Evolutionary conservation across 805 yeast species (phyloP).

Genomic region (Naumovozyma baii): DNA sequence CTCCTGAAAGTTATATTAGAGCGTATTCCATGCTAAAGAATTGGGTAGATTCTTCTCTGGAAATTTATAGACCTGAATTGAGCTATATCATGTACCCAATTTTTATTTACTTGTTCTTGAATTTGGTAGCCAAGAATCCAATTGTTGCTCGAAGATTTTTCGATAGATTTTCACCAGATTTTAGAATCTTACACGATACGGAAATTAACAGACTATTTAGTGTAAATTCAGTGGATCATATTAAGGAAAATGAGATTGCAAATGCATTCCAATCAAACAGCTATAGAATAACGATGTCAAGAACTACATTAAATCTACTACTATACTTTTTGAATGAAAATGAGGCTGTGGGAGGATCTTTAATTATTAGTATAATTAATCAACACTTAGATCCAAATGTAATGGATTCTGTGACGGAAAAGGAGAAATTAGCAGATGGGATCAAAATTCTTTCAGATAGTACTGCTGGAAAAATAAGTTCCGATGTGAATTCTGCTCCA

Average conservation of each 20-base stretch:
- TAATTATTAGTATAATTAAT: constrained; percentile 76
- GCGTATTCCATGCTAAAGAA: constrained; percentile 73
- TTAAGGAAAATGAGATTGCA: constrained; percentile 75
- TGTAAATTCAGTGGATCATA: constrained; percentile 68
- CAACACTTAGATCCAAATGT: constrained; percentile 55
- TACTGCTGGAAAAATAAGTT: constrained; percentile 28
- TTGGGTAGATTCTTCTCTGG: constrained; percentile 89
- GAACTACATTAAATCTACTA: constrained; percentile 75
- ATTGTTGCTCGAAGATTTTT: constrained; percentile 64
- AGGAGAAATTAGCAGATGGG: constrained; percentile 27
- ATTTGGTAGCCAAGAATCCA: constrained; percentile 57
- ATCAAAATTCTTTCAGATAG: constrained; percentile 17
- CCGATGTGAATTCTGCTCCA: constrained; percentile 31
- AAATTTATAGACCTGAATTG: constrained; percentile 82
- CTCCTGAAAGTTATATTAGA: constrained; percentile 61
- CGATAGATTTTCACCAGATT: constrained; percentile 65
- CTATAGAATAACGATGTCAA: constrained; percentile 66
- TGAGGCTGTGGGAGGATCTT: constrained; percentile 84
- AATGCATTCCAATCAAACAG: constrained; percentile 62
- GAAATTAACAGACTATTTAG: constrained; percentile 68
- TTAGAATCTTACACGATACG: constrained; percentile 61
- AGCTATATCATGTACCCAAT: constrained; percentile 79
- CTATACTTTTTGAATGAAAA: constrained; percentile 84
- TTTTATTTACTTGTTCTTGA: constrained; percentile 82
- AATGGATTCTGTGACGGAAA: constrained; percentile 30